Conservation (phyloP, 768 basidiomycete species). For the Lyophyllum semitale region DNA sequence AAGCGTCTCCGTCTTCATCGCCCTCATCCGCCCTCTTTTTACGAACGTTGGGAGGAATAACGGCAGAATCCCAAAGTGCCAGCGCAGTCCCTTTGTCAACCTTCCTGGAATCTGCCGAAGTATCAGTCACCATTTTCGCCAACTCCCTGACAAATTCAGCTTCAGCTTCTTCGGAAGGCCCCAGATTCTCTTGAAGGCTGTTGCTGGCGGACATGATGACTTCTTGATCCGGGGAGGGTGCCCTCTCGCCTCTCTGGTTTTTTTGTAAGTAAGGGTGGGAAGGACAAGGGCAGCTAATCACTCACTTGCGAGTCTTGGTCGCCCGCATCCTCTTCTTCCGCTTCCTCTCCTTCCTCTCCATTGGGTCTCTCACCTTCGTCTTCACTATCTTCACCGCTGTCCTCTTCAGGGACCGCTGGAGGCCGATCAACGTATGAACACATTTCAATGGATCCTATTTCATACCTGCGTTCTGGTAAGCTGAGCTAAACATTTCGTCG, state of each 20-base stretch:
- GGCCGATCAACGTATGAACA: not conserved
- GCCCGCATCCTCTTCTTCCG: conserved; percentile 66
- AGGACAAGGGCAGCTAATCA: not conserved
- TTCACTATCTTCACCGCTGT: conserved; percentile 67
- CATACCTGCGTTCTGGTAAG: conserved; percentile 64
- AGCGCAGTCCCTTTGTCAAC: conserved; percentile 87
- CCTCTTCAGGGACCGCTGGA: conserved; percentile 37
- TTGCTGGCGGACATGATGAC: conserved; percentile 64
- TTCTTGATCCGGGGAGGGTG: conserved; percentile 82
- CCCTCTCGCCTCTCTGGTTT: conserved; percentile 60
- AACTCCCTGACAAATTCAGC: conserved; percentile 95
- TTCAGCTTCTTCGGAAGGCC: conserved; percentile 87
- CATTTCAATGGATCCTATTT: not conserved
- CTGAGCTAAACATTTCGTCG: conserved; percentile 82
- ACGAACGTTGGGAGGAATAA: conserved; percentile 64
- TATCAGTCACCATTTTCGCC: conserved; percentile 91
- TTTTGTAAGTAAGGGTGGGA: not conserved
- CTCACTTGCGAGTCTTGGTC: conserved; percentile 58
- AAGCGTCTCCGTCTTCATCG: conserved; percentile 49
- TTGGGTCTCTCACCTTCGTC: conserved; percentile 60
- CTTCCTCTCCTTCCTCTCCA: conserved; percentile 51
- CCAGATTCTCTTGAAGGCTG: conserved; percentile 66
- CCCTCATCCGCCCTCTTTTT: conserved; percentile 67
- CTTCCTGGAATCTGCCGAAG: conserved; percentile 78
- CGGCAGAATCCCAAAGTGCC: conserved; percentile 87